phyloP scores from a whole-genome alignment of 306 rosid genomes.

The Ochetophila trinervis region DNA sequence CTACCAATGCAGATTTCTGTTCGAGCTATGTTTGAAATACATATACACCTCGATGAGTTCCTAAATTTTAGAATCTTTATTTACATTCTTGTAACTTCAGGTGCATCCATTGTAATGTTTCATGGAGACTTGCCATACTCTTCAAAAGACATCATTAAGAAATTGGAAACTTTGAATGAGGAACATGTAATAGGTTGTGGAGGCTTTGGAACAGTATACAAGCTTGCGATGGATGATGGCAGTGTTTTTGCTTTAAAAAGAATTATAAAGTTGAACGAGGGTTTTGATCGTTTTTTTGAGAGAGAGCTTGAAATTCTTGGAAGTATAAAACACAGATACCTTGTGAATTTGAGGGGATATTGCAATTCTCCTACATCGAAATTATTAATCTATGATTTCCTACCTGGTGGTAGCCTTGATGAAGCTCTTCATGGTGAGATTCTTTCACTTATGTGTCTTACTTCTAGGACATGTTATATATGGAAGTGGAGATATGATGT shows the following conservation, averaged over 20 bases:
- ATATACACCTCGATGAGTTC: slow-evolving; percentile 16
- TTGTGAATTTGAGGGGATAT: slow-evolving; percentile 96
- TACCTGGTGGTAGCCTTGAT: slow-evolving; percentile 93
- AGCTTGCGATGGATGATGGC: slow-evolving; percentile 98
- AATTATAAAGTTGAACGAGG: slow-evolving; percentile 84
- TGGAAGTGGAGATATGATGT: neutral
- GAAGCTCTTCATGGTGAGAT: slow-evolving; percentile 92
- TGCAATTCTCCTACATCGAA: slow-evolving; percentile 97
- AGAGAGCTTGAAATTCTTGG: slow-evolving; percentile 99
- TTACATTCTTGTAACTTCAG: slow-evolving; percentile 43
- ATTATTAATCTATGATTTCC: slow-evolving; percentile 88
- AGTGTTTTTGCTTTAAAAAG: slow-evolving; percentile 88
- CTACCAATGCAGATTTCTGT: slow-evolving; percentile 20
- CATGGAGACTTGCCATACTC: slow-evolving; percentile 99
- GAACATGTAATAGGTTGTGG: slow-evolving; percentile 91
- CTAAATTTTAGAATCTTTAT: slow-evolving; percentile 25
- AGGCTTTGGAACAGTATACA: slow-evolving; percentile 94
- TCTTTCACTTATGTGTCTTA: slow-evolving; percentile 18
- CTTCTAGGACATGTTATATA: neutral
- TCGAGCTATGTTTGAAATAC: slow-evolving; percentile 16
- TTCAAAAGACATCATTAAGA: slow-evolving; percentile 91
- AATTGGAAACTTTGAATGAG: slow-evolving; percentile 84
- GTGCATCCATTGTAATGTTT: slow-evolving; percentile 94
- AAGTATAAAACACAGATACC: slow-evolving; percentile 90
- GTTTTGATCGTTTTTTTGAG: slow-evolving; percentile 94